These are phyloP conservation scores for Melaleuca quinquenervia DNA, from an alignment of 345 rosid species.

Conservation along the genomic window DNA sequence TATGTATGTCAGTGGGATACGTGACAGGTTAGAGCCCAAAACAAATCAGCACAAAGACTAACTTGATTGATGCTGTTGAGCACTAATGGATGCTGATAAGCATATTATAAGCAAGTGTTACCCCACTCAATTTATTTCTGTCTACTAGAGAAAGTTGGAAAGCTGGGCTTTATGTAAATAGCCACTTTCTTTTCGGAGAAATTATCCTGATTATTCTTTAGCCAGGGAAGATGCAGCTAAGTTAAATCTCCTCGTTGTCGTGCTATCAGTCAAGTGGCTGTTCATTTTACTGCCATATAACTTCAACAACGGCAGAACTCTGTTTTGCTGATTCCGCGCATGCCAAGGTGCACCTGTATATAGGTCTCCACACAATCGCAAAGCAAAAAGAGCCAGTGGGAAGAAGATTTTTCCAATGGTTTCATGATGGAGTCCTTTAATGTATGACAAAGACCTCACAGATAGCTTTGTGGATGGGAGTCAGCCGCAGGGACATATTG, in stretches of 20 bases:
- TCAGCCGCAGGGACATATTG: not conserved
- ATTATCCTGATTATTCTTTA: not conserved
- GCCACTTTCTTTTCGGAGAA: not conserved
- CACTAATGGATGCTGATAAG: conserved; percentile 6
- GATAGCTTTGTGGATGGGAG: not conserved
- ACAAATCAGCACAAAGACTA: conserved; percentile 10
- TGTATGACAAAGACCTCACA: not conserved
- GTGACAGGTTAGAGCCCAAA: conserved; percentile 19
- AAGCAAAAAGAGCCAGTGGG: not conserved
- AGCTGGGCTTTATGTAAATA: not conserved
- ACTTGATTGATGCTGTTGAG: conserved; percentile 24
- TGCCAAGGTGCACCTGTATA: not conserved
- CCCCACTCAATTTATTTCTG: not conserved
- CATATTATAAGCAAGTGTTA: not conserved
- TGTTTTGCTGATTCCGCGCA: not conserved
- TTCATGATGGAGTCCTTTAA: not conserved
- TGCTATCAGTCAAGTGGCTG: not conserved
- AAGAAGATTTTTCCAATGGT: not conserved
- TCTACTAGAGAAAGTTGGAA: not conserved
- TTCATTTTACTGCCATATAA: not conserved
- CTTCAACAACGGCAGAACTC: not conserved
- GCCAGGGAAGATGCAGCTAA: not conserved
- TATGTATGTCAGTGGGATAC: conserved; percentile 21
- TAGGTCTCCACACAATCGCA: not conserved
- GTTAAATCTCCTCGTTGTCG: not conserved